Conservation (phyloP, 2,329 filamentous ascomycete genomes). For the Fusarium sp. region DNA sequence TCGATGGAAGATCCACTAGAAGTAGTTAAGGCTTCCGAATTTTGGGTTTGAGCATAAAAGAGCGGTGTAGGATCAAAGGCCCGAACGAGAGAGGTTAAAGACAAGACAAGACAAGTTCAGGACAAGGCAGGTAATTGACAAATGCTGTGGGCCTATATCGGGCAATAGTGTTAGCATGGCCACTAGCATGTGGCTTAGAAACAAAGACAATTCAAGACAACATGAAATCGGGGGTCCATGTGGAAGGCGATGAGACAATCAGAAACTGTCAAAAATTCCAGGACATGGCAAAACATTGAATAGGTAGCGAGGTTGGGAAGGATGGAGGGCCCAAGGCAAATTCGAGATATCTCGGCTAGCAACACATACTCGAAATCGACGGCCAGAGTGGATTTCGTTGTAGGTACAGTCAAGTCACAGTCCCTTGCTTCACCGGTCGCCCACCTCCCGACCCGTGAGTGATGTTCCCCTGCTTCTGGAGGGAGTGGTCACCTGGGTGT, state of each 20-base stretch:
- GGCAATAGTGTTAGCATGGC: conserved; percentile 10
- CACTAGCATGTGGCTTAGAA: conserved; percentile 35
- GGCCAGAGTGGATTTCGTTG: not conserved
- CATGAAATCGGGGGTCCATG: conserved; percentile 1
- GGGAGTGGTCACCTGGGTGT: conserved; percentile 42
- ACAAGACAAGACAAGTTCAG: conserved; percentile 34
- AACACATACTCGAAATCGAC: not conserved
- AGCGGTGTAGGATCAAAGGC: conserved; percentile 40
- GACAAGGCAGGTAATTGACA: conserved; percentile 30
- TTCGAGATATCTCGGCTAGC: not conserved
- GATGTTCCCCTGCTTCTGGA: conserved; percentile 30
- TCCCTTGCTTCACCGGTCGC: conserved; percentile 41
- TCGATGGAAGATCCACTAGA: conserved; percentile 30
- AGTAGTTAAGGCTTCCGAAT: conserved; percentile 24
- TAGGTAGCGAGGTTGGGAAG: conserved; percentile 15
- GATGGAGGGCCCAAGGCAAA: not conserved
- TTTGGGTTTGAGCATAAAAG: conserved; percentile 38
- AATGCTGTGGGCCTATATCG: conserved; percentile 29
- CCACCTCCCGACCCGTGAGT: conserved; percentile 19
- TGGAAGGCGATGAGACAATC: conserved; percentile 31
- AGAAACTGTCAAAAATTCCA: conserved; percentile 27
- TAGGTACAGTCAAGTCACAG: conserved; percentile 23
- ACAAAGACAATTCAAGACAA: conserved; percentile 26
- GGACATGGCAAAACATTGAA: not conserved
- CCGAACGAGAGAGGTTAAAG: conserved; percentile 31